These are phyloP conservation scores for Avena sativa DNA, from an alignment of 176 grass and related monocot genomes.

Conservation along the genomic window DNA sequence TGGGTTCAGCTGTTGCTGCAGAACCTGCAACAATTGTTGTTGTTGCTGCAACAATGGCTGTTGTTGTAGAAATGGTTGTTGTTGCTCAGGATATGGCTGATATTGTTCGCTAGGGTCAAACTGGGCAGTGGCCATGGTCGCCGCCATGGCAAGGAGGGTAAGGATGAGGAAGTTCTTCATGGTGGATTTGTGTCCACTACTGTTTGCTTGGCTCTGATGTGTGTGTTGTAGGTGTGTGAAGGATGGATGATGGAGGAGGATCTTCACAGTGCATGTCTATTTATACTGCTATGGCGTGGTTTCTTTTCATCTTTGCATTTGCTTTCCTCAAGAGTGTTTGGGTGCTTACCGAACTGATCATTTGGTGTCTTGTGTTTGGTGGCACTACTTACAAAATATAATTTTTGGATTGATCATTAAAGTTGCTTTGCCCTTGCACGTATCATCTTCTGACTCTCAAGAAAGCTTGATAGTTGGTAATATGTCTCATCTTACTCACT, in stretches of 20 bases:
- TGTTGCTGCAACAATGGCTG: neutral
- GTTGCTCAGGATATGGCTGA: neutral
- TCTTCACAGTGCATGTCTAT: neutral
- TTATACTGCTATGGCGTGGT: constrained; percentile 5
- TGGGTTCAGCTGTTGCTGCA: neutral
- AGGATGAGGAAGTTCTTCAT: neutral
- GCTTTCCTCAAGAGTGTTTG: neutral
- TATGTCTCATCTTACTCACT: neutral
- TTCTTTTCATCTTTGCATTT: neutral
- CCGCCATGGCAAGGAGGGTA: neutral
- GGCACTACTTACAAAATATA: neutral
- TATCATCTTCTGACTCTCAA: neutral
- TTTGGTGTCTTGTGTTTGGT: neutral
- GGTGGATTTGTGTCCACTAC: neutral
- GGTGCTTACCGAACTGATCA: neutral
- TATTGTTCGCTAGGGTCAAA: neutral
- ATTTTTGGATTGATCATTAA: neutral
- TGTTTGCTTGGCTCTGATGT: neutral
- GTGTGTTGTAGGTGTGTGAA: neutral
- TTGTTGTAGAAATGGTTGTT: neutral
- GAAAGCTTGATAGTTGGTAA: neutral
- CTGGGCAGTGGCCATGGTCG: neutral
- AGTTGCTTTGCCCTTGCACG: neutral
- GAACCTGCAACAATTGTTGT: neutral
- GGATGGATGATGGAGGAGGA: neutral